Base-by-base conservation (phyloP, 2,329 filamentous ascomycete genomes). In the Pseudogymnoascus sp. region DNA sequence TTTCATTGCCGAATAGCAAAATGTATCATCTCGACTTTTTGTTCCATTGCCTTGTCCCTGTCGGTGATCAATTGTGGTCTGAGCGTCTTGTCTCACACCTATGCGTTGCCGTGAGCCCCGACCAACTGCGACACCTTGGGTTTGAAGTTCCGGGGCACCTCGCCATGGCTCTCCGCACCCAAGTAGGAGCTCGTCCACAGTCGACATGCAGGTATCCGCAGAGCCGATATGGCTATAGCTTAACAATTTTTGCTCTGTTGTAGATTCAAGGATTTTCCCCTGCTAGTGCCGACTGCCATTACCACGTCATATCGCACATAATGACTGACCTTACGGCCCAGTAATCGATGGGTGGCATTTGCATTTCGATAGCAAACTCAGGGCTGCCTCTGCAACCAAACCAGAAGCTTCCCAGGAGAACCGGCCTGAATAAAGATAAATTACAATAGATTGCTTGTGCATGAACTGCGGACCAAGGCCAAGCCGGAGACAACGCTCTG, bases 381-480 rank as follows among this genome's bases (percentile, higher is more conserved):
- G n/a, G n/a, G 7, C n/a, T 11, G 43, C 28, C 8, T 53, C 43
- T 53, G n/a, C 25, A 53, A 9, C 30, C 9, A 15, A 25, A 53
- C n/a, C 25, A 30, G 5, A 33, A 33, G 43, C 33, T 53, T 53
- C 43, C 28, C 22, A 8, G 25, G 43, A 30, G 28, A 9, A 33
- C 18, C 25, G 11, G 30, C 14, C 14, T 33, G 43, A 33, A 53
- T 53, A 53, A 53, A 53, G 25, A 33, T 53, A 53, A 33, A 53
- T 18, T 53, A 28, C 43, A 53, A 50, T 53, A 53, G 15, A 53
- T 53, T 53, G 28, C 43, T 30, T 53, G 43, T 53, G 43, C 43
- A 53, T 53, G 43, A 53, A 53, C 43, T 53, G 43, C 43, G 43
- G 43, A 53, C 43, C n/a, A 53, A 33, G 43, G 43, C 43, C 43